These are phyloP conservation scores for Gossypium arboreum DNA, from an alignment of 345 rosid genomes.

Conservation along the genomic window DNA sequence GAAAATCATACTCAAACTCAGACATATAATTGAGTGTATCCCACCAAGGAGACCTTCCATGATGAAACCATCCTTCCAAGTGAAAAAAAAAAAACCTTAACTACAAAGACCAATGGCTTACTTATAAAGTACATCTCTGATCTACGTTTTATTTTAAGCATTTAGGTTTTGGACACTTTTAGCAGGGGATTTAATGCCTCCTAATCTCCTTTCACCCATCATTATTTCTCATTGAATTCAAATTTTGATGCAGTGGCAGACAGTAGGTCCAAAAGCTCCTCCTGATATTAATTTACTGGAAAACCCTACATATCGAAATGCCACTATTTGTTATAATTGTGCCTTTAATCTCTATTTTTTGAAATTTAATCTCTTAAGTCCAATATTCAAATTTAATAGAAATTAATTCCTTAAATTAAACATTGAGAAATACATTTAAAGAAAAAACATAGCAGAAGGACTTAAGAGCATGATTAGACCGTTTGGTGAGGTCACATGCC, in stretches of 20 bases:
- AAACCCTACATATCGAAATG: neutral
- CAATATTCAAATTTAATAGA: no score
- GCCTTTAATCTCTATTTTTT: no score
- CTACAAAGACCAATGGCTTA: neutral
- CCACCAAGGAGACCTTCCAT: neutral
- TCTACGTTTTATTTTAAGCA: neutral
- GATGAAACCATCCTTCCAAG: neutral
- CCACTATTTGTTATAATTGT: no score
- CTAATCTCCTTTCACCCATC: neutral
- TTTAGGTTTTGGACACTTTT: neutral
- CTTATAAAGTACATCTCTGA: neutral
- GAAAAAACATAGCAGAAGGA: no score
- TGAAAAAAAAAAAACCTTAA: neutral
- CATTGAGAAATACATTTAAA: no score
- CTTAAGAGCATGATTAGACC: no score
- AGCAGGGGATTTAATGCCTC: neutral
- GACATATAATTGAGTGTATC: neutral
- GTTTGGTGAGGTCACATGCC: no score
- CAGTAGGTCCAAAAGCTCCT: neutral
- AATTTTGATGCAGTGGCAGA: neutral
- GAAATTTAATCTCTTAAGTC: no score
- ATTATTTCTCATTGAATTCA: neutral
- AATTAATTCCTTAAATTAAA: no score
- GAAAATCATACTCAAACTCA: neutral
- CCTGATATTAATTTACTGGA: neutral